phyloP scores from a whole-genome alignment of 352 stramenopile genomes.

The Pythium myriotylum region DNA sequence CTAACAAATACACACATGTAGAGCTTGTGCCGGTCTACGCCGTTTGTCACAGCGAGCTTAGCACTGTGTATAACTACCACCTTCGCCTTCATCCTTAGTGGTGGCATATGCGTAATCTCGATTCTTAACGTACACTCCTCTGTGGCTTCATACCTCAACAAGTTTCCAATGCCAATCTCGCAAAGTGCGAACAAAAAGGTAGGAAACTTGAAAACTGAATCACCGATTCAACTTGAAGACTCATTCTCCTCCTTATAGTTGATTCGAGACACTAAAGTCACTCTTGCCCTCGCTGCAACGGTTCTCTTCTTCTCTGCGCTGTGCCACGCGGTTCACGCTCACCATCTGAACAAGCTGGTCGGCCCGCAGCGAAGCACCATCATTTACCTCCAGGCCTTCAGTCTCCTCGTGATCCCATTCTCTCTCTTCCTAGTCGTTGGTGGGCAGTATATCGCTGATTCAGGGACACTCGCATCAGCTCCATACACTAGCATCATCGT shows the following conservation, averaged over 20 bases:
- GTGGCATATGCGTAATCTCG: conserved; percentile 64
- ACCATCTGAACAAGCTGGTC: conserved; percentile 50
- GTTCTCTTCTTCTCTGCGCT: conserved; percentile 41
- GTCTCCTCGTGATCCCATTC: conserved; percentile 62
- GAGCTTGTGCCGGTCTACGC: conserved; percentile 54
- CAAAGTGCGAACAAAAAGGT: conserved; percentile 47
- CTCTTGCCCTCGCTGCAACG: conserved; percentile 37
- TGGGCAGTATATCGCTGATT: conserved; percentile 77
- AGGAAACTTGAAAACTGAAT: background rate
- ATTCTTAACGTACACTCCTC: conserved; percentile 41
- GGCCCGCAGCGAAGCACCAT: conserved; percentile 53
- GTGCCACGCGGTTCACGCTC: conserved; percentile 42
- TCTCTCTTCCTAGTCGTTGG: conserved; percentile 69
- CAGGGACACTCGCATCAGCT: conserved; percentile 56
- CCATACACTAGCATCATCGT: conserved; percentile 76
- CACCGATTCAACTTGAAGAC: too few species aligned
- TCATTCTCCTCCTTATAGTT: conserved; percentile 41
- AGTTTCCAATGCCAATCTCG: conserved; percentile 37
- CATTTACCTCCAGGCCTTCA: conserved; percentile 76
- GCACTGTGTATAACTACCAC: conserved; percentile 51
- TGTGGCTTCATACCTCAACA: conserved; percentile 56
- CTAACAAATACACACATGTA: conserved; percentile 10
- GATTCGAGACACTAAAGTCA: conserved; percentile 39
- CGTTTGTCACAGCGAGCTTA: conserved; percentile 51
- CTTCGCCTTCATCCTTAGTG: conserved; percentile 53